Evolutionary conservation across 495 filamentous ascomycete species (phyloP).

Genomic region (Penicillium daleae): DNA sequence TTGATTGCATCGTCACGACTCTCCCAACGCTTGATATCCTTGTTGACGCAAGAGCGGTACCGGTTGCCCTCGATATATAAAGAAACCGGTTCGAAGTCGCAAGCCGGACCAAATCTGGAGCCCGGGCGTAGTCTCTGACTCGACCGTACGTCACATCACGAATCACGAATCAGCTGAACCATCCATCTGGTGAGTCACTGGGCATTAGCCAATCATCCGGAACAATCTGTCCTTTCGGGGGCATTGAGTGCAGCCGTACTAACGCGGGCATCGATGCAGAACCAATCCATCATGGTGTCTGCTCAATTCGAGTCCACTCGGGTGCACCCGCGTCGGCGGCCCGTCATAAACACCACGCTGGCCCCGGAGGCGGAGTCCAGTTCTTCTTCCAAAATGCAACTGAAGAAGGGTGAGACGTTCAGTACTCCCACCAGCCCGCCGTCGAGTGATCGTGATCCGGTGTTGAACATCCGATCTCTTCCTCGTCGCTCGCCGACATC

Average conservation of each 20-base stretch:
- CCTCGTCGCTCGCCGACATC: constrained; percentile 56
- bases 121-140: constrained; percentile 22
- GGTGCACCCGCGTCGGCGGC: constrained; percentile 42
- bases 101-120: not conserved
- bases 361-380: constrained; percentile 25
- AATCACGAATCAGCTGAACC: constrained; percentile 26
- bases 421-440: constrained; percentile 49
- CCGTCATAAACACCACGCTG: constrained; percentile 35
- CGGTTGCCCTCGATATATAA: constrained; percentile 1
- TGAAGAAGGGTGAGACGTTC: constrained; percentile 59
- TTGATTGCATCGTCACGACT: not conserved
- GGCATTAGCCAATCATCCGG: constrained; percentile 23
- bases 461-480: constrained; percentile 48
- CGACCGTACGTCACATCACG: constrained; percentile 27
- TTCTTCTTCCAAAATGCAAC: constrained; percentile 32
- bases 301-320: constrained; percentile 29
- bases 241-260: constrained; percentile 14
- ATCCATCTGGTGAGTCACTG: constrained; percentile 28
- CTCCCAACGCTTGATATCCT: not conserved
- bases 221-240: constrained; percentile 9
- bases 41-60: not conserved
- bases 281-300: constrained; percentile 29
- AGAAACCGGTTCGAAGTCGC: not conserved
- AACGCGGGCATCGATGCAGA: constrained; percentile 17
- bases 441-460: constrained; percentile 44